Base-by-base conservation (phyloP, 1,139 yeast species). In the Suhomyces choctaworum region DNA sequence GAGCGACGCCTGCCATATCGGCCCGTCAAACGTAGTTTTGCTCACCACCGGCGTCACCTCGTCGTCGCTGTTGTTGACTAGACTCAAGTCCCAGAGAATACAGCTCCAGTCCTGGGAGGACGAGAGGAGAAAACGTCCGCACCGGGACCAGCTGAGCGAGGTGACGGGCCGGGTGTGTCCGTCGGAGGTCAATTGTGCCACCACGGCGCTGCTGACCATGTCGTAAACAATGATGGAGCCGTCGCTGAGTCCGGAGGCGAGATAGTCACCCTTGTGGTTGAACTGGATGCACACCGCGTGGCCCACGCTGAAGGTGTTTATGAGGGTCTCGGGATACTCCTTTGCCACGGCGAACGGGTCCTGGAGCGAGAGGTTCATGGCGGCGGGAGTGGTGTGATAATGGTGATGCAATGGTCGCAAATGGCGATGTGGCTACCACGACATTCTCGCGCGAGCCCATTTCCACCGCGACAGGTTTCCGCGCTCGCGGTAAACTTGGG, bases 271-370 rank as follows among this genome's bases (percentile, higher is more conserved):
- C 35, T 78, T 77, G 10, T 74, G 65, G 49, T 80, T 86, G 65
- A 82, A 87, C 51, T 77, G 78, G 30, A 90, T 72, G 36, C 80
- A 78, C 6, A 88, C 85, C 1, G 95, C 77, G 48, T 83, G 90
- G 0, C 94, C 88, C 58, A 74, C 70, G 43, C 56, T 64, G 31
- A 88, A 64, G 0, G 90, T 79, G 42, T 78, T 78, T 2, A 85
- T 75, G 16, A 88, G 72, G 1, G 84, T 74, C 47, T 90, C 96
- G 0, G 98, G 98, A 51, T 79, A 90, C 55, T 90, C 98, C 53
- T 88, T 90, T 10, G 95, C 83, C 24, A 90, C 89, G 5, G 95
- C 81, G 58, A 89, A 88, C 3, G 97, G 97, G 59, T 90, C 97
- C 47, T 87, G 79, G 15, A 90, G 70, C n/a, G 95, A 74, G 33